Conservation (phyloP, 129 eudicot species). For the Sambucus nigra region DNA sequence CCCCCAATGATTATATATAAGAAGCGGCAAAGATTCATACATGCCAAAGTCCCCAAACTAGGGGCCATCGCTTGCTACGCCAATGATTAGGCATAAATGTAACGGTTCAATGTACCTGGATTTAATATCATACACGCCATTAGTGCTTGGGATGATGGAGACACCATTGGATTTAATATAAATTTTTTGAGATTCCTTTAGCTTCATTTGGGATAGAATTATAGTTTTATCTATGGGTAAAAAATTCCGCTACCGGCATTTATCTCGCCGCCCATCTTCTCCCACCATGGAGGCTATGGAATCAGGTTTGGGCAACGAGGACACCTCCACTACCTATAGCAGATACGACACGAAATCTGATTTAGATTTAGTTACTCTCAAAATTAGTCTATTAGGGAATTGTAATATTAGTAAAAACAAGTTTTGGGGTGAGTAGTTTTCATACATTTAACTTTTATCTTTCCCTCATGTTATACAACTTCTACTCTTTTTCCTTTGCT, state of each 20-base stretch:
- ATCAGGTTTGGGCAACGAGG: slow-evolving; percentile 13
- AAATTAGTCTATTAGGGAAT: slow-evolving; percentile 70
- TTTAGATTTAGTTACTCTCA: slow-evolving; percentile 67
- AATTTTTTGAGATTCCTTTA: slow-evolving; percentile 35
- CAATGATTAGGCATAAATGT: slow-evolving; percentile 31
- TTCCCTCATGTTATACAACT: not conserved
- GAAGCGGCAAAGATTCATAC: no score
- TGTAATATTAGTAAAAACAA: slow-evolving; percentile 69
- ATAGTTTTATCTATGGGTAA: slow-evolving; percentile 48
- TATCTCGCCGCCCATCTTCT: slow-evolving; percentile 32
- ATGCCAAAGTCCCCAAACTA: slow-evolving; percentile 29
- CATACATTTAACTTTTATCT: not conserved
- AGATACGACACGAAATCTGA: slow-evolving; percentile 61
- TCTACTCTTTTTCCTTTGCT: not conserved
- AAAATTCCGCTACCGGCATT: slow-evolving; percentile 39
- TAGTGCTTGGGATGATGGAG: slow-evolving; percentile 57
- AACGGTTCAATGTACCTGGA: slow-evolving; percentile 45
- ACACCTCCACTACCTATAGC: slow-evolving; percentile 20
- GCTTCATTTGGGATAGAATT: slow-evolving; percentile 52
- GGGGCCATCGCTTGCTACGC: slow-evolving; percentile 44
- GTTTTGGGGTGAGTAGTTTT: slow-evolving; percentile 52
- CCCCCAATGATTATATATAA: no score
- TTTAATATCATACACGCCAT: slow-evolving; percentile 32
- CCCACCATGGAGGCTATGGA: slow-evolving; percentile 17
- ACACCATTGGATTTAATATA: no score